Evolutionary conservation across 306 rosid genomes (phyloP).

Genomic region (Sicyos edulis): DNA sequence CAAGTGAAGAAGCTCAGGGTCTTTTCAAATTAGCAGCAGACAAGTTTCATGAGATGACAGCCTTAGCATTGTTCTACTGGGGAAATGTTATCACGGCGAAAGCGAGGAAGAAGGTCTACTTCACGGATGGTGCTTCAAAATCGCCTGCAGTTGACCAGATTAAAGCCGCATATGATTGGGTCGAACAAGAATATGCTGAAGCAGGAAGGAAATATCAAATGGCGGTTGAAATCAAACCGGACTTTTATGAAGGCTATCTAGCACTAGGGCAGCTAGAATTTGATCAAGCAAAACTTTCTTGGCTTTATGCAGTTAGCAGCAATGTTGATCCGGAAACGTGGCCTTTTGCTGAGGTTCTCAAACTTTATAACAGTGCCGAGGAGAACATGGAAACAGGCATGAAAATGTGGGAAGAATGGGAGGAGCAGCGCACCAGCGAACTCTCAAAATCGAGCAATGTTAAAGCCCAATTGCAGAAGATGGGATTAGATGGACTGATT

Average conservation of each 20-base stretch:
- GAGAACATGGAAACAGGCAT: constrained; percentile 81
- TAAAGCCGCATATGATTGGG: constrained; percentile 59
- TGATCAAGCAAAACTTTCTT: constrained; percentile 77
- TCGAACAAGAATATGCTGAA: constrained; percentile 46
- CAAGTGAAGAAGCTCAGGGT: constrained; percentile 80
- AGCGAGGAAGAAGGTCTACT: constrained; percentile 69
- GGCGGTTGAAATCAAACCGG: constrained; percentile 57
- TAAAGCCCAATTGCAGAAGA: constrained; percentile 34
- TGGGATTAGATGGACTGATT: constrained; percentile 43
- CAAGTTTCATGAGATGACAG: constrained; percentile 87
- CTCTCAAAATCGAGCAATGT: constrained; percentile 35
- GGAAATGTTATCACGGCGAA: constrained; percentile 84
- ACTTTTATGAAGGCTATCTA: constrained; percentile 73
- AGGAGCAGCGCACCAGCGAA: constrained; percentile 32
- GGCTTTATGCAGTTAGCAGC: constrained; percentile 62
- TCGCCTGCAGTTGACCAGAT: constrained; percentile 40
- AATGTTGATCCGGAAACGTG: constrained; percentile 42
- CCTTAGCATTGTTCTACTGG: constrained; percentile 90
- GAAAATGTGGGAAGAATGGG: constrained; percentile 66
- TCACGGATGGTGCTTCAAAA: constrained; percentile 50
- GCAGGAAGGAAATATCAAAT: constrained; percentile 80
- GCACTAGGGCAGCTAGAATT: constrained; percentile 75
- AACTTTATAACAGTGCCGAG: constrained; percentile 64
- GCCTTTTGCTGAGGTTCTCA: constrained; percentile 57
- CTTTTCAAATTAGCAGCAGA: constrained; percentile 66